Evolutionary conservation across 1,284 basidiomycete species (phyloP), one percentile per base, ranked within the genome.

Genomic region (Cystobasidium pallidum): DNA sequence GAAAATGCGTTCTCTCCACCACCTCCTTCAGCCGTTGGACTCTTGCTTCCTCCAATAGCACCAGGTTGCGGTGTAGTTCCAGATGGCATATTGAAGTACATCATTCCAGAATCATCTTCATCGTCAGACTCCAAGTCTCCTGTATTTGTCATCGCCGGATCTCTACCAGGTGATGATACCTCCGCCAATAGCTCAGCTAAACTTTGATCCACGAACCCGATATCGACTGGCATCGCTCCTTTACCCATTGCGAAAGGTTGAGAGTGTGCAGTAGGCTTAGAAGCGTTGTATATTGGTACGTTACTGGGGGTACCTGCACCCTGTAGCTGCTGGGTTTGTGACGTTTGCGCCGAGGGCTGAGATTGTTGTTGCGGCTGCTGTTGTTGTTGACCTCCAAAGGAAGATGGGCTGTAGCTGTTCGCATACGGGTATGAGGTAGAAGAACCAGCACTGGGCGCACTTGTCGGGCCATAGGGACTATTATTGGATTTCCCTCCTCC

Each of bases 71-170:
- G 54, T 34, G 30, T n/a, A 57, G n/a, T 64, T n/a, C 45, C 62
- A 64, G 45, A 41, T 0, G 62, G 62, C 62, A 64, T 64, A 41
- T 47, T 64, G 62, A 64, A 64, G 26, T 64, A 64, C 62, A 64
- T 64, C 62, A 64, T 64, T 49, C 45, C 62, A 1, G 45, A 51
- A 36, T 64, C 59, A 63, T 63, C 62, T 51, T 64, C 62, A 19
- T 36, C 28, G 24, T 57, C 28, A 34, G 24, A n/a, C 39, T 61
- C n/a, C 24, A n/a, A 24, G 3, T 32, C 30, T 32, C 19, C n/a
- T 19, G 11, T 26, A 64, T 11, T 24, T 51, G 62, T 13, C 24
- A 64, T 45, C 11, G 24, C 21, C 17, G 39, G 39, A 45, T 61
- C 58, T 64, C 39, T 39, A n/a, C 45, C 32, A 64, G 62, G 62